A percentile compares a stretch with the other conserved stretches of the same genome.
These are phyloP conservation scores for Penicillium sumatraense DNA, from an alignment of 2,329 filamentous ascomycete genomes.

Conservation along the genomic window DNA sequence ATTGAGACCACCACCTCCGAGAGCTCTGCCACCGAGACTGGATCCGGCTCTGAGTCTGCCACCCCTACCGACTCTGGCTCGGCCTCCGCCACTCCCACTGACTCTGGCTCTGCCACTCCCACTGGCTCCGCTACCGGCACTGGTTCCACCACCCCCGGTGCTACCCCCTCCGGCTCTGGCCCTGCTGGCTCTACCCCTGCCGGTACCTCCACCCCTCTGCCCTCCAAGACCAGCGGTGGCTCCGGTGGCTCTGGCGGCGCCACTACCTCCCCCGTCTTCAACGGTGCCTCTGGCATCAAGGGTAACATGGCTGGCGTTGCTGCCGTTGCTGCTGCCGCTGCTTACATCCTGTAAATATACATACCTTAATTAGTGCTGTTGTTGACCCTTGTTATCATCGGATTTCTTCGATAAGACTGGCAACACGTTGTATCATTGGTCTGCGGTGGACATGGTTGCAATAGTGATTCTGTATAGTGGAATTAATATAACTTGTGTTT, in stretches of 20 bases:
- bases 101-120: conserved; percentile 8
- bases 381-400: not conserved
- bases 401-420: not conserved
- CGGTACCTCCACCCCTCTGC: conserved; percentile 23
- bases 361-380: conserved; percentile 12
- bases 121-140: conserved; percentile 3
- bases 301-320: conserved; percentile 32
- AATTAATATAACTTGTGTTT: not conserved
- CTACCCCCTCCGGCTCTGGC: conserved; percentile 13
- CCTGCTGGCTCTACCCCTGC: conserved; percentile 7
- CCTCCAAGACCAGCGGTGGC: conserved; percentile 16
- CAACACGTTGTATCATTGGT: not conserved
- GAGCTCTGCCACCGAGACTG: conserved; percentile 2
- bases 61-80: conserved; percentile 2
- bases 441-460: not conserved
- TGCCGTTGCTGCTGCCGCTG: conserved; percentile 29
- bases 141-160: conserved; percentile 8
- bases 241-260: conserved; percentile 7
- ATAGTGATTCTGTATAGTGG: conserved; percentile 3
- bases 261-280: conserved; percentile 28
- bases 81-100: conserved; percentile 13
- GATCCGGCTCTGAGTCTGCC: conserved; percentile 9
- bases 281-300: conserved; percentile 31
- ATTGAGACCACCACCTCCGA: conserved; percentile 25
- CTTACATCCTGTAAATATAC: conserved; percentile 32